Evolutionary conservation across 768 basidiomycete genomes (phyloP).

Genomic region (Trametes villosa): DNA sequence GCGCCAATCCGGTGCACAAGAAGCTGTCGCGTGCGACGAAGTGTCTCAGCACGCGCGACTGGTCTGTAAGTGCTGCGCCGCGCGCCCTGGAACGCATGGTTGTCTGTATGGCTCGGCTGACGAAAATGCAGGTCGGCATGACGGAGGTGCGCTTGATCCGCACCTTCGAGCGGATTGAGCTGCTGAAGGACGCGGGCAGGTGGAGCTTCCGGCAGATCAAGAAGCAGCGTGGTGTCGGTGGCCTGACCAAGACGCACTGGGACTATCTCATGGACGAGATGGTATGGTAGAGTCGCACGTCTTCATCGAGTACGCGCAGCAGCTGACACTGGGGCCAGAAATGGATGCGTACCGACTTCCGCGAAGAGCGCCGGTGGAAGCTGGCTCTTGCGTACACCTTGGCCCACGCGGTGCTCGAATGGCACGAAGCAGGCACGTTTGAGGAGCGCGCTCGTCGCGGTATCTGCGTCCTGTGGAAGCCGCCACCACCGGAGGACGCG

Average conservation of each 20-base stretch:
- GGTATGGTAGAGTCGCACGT: constrained; percentile 50
- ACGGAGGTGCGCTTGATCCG: constrained; percentile 77
- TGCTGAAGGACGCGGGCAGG: constrained; percentile 72
- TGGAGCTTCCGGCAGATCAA: constrained; percentile 98
- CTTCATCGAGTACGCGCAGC: constrained; percentile 1
- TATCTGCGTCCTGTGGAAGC: constrained; percentile 69
- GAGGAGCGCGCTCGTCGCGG: constrained; percentile 69
- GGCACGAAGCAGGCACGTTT: constrained; percentile 74
- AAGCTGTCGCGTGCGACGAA: constrained; percentile 73
- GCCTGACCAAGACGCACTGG: constrained; percentile 85
- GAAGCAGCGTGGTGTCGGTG: constrained; percentile 83
- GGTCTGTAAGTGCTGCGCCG: constrained; percentile 63
- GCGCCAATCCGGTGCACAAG: constrained; percentile 77
- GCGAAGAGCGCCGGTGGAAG: constrained; percentile 95
- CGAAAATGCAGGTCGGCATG: constrained; percentile 64
- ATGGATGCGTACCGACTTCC: constrained; percentile 97
- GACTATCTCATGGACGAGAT: constrained; percentile 97
- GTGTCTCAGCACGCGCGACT: constrained; percentile 79
- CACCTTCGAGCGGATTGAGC: constrained; percentile 84
- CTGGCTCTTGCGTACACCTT: constrained; percentile 81
- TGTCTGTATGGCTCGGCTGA: neutral
- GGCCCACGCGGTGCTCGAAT: constrained; percentile 82
- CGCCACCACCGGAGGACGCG: constrained; percentile 40
- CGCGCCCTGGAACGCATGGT: neutral
- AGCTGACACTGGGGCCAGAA: constrained; percentile 52